Evolutionary conservation across 129 eudicot genomes (phyloP).

Genomic region (Flaveria linearis): DNA sequence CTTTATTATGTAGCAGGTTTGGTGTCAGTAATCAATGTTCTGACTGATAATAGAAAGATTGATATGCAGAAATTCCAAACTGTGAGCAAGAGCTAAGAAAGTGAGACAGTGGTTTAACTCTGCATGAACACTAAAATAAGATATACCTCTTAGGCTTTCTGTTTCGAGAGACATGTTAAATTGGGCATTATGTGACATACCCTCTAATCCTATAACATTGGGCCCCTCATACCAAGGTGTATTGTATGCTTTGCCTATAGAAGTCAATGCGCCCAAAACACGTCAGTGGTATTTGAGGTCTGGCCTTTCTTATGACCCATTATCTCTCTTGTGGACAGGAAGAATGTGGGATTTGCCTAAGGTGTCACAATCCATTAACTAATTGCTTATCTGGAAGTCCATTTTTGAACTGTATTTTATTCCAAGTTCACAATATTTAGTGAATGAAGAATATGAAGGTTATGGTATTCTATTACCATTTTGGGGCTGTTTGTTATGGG

Average conservation of each 20-base stretch:
- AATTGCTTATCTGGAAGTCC: too few relatives aligned
- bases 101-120: background rate
- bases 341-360: too few relatives aligned
- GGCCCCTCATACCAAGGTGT: too few relatives aligned
- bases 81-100: background rate
- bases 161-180: too few relatives aligned
- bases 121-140: background rate
- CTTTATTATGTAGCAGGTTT: background rate
- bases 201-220: too few relatives aligned
- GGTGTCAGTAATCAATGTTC: background rate
- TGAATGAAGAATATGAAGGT: slow-evolving; percentile 19
- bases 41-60: background rate
- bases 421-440: background rate
- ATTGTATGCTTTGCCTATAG: too few relatives aligned
- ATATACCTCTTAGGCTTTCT: background rate
- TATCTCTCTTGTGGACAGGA: background rate
- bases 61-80: background rate
- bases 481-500: too few relatives aligned
- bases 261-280: background rate
- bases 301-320: background rate
- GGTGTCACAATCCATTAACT: too few relatives aligned
- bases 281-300: background rate
- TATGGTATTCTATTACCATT: background rate
- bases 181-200: too few relatives aligned
- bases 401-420: too few relatives aligned